phyloP scores from a whole-genome alignment of 108 stramenopile genomes.

The Pseudonitzschia pungens region DNA sequence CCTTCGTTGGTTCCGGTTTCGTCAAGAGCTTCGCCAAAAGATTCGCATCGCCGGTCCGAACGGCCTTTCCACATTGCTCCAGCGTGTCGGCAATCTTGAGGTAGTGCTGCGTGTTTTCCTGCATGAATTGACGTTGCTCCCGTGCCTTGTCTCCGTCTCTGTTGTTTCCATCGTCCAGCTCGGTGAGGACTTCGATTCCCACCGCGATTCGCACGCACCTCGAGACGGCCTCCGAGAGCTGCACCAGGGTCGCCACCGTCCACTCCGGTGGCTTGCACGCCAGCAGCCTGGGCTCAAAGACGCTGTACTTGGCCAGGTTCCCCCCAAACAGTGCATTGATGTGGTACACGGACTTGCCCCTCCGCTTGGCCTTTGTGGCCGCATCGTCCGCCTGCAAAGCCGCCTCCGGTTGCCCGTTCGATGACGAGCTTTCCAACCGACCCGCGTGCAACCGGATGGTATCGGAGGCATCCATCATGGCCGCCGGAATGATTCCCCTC shows the following conservation, averaged over 20 bases:
- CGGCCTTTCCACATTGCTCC: neutral
- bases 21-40: neutral
- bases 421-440: neutral
- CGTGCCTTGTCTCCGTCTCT: neutral
- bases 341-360: neutral
- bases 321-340: neutral
- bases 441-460: neutral
- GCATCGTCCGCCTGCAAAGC: too few species aligned
- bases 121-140: neutral
- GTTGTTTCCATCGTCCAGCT: neutral
- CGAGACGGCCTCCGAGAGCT: neutral
- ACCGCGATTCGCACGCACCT: neutral
- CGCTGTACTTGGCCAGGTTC: conserved; percentile 8
- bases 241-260: neutral
- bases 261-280: neutral
- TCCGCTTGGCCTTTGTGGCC: too few species aligned
- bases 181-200: neutral
- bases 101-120: neutral
- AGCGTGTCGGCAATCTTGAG: neutral
- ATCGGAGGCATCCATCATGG: neutral
- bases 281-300: conserved; percentile 7
- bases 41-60: neutral
- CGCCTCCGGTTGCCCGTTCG: too few species aligned
- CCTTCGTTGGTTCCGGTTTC: neutral
- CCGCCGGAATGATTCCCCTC: neutral